phyloP scores from a whole-genome alignment of 805 yeast genomes.

The Starmera quercuum region DNA sequence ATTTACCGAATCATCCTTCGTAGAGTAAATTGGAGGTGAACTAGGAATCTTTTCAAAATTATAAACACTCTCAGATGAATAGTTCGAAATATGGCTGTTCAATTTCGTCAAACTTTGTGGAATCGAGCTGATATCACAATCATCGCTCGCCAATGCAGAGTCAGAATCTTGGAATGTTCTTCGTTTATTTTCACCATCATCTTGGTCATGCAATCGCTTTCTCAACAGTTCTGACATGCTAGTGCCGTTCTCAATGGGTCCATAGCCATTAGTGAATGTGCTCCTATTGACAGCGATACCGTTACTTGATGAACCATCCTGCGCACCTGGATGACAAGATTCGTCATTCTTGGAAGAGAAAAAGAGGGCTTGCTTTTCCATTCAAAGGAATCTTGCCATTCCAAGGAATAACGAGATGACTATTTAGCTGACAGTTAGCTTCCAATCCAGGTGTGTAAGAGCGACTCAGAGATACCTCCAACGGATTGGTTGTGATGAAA shows the following conservation, averaged over 20 bases:
- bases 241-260: too few relatives aligned
- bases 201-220: conserved; percentile 12
- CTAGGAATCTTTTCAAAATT: conserved; percentile 14
- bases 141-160: conserved; percentile 14
- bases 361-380: conserved; percentile 17
- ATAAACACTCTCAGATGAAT: conserved; percentile 17
- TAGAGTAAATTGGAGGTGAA: conserved; percentile 14
- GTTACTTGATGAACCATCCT: conserved; percentile 24
- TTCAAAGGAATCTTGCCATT: too few relatives aligned
- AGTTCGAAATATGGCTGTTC: conserved; percentile 13
- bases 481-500: too few relatives aligned
- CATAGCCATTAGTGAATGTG: too few relatives aligned
- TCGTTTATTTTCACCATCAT: conserved; percentile 9
- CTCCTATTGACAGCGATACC: too few relatives aligned
- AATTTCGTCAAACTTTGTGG: conserved; percentile 6
- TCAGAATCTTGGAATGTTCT: conserved; percentile 14
- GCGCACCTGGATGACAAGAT: conserved; percentile 22
- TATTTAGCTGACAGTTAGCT: too few relatives aligned
- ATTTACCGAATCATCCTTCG: conserved; percentile 2
- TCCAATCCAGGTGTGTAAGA: too few relatives aligned
- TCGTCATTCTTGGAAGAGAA: conserved; percentile 44
- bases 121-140: background rate
- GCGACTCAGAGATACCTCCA: too few relatives aligned
- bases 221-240: conserved; percentile 6
- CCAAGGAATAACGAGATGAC: too few relatives aligned